phyloP scores from a whole-genome alignment of 2,329 filamentous ascomycete species.

The Cordyceps javanica region DNA sequence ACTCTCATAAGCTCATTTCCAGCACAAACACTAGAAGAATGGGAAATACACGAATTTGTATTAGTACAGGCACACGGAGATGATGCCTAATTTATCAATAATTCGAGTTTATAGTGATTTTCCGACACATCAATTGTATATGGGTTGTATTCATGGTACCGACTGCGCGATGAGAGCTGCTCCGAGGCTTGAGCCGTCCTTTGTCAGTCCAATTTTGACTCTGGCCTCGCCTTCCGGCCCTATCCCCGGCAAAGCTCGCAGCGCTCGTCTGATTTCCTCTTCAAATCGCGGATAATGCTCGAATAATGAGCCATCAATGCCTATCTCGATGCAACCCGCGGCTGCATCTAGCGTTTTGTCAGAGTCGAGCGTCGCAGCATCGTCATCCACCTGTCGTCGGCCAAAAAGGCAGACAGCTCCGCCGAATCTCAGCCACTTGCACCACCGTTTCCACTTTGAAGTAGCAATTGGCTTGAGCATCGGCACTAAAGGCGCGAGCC shows the following conservation, averaged over 20 bases:
- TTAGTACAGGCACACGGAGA: too few species aligned
- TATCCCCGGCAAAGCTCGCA: conserved; percentile 56
- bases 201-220: conserved; percentile 64
- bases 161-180: conserved; percentile 59
- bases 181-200: conserved; percentile 67
- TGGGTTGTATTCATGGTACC: not conserved
- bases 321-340: conserved; percentile 52
- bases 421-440: not conserved
- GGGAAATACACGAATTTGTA: too few species aligned
- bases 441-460: not conserved
- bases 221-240: conserved; percentile 55
- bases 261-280: conserved; percentile 55
- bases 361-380: not conserved
- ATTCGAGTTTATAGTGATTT: too few species aligned
- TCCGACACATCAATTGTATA: too few species aligned
- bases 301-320: conserved; percentile 65
- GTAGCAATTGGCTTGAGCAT: not conserved
- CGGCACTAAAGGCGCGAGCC: not conserved
- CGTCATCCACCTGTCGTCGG: not conserved
- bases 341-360: conserved; percentile 16
- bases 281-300: conserved; percentile 70
- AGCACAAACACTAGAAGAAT: too few species aligned
- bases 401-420: not conserved
- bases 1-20: too few species aligned
- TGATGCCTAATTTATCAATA: too few species aligned